phyloP scores from a whole-genome alignment of 129 eudicot genomes.

The Flaveria bidentis region DNA sequence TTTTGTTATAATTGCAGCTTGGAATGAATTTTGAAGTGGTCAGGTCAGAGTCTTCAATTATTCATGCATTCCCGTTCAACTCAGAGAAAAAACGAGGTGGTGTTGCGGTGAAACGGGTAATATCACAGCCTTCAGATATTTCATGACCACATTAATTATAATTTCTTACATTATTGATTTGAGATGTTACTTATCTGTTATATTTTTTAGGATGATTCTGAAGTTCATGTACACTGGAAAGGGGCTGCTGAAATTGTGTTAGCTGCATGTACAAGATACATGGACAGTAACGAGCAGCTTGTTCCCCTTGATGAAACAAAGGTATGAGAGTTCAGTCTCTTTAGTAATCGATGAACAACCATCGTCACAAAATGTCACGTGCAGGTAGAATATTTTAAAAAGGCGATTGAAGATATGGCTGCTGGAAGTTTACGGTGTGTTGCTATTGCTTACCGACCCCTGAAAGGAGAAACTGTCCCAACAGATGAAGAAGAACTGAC shows the following conservation, averaged over 20 bases:
- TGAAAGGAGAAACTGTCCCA: conserved; percentile 55
- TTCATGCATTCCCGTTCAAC: conserved; percentile 95
- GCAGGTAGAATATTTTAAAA: conserved; percentile 52
- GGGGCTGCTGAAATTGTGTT: conserved; percentile 96
- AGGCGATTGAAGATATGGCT: conserved; percentile 88
- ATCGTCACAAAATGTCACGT: background rate
- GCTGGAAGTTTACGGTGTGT: conserved; percentile 78
- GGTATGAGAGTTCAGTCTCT: conserved; percentile 41
- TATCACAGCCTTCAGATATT: background rate
- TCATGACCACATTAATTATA: conserved; percentile 1
- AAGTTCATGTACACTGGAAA: conserved; percentile 87
- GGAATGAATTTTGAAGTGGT: conserved; percentile 81
- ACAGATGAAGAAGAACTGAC: conserved; percentile 66
- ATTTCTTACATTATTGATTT: background rate
- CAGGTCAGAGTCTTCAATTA: conserved; percentile 65
- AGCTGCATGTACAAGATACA: conserved; percentile 70
- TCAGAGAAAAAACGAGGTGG: conserved; percentile 98
- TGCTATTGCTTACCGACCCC: conserved; percentile 74
- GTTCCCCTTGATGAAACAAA: conserved; percentile 55
- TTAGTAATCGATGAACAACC: background rate
- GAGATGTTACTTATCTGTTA: background rate
- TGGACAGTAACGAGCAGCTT: conserved; percentile 55
- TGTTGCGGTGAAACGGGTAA: conserved; percentile 89
- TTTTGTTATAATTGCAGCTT: conserved; percentile 47
- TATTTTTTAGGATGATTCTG: conserved; percentile 49